Conservation (phyloP, 306 rosid genomes). For the Ochetophila trinervis region DNA sequence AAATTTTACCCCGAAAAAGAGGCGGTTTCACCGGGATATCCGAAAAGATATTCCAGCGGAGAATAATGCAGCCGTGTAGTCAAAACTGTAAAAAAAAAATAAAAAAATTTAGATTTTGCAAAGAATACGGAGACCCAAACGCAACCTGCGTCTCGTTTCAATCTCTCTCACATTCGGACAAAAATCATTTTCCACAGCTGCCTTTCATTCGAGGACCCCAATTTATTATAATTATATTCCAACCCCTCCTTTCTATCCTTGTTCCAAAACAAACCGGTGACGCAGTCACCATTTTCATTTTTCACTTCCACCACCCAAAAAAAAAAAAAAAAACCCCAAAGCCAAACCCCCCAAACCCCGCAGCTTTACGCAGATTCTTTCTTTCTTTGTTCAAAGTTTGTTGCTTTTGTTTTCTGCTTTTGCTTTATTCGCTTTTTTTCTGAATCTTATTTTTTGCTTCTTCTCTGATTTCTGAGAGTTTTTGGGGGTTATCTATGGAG, state of each 20-base stretch:
- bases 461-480: neutral
- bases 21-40: too few relatives aligned
- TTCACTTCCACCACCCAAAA: neutral
- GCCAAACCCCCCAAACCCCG: too few relatives aligned
- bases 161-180: slow-evolving; percentile 17
- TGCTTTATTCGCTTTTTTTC: too few relatives aligned
- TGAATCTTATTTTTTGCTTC: neutral
- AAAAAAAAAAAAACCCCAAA: neutral
- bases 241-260: neutral
- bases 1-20: too few relatives aligned
- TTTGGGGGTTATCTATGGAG: slow-evolving; percentile 28
- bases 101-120: too few relatives aligned
- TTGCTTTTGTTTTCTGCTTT: too few relatives aligned
- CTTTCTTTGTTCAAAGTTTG: too few relatives aligned
- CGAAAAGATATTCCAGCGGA: too few relatives aligned
- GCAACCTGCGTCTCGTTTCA: neutral
- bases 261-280: neutral
- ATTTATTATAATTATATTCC: neutral
- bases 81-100: too few relatives aligned
- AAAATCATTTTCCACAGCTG: slow-evolving; percentile 6
- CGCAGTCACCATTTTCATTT: neutral
- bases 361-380: neutral
- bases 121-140: slow-evolving; percentile 5
- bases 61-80: too few relatives aligned
- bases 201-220: slow-evolving; percentile 7